Evolutionary conservation across 306 rosid genomes (phyloP), one percentile per base, ranked within the genome.

Genomic region (Dalbergia cultrata): DNA sequence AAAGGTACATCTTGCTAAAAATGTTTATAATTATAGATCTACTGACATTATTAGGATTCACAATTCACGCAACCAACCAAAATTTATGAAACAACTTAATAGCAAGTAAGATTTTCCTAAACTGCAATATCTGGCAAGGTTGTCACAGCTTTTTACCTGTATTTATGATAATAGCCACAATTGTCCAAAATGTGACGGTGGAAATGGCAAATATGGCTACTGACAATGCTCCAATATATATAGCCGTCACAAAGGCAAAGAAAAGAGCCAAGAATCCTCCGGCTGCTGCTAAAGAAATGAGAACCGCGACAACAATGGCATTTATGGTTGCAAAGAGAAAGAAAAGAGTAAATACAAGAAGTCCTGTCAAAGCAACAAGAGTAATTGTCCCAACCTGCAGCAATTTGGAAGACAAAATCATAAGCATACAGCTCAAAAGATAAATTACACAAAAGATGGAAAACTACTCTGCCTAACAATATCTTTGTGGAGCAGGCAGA

Each of bases 211-310:
- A 83, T 35, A 87, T 63, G 68, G 99, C 89, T 12, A 90, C 74
- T 39, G 88, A 82, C 74, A 93, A 64, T 74, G 97, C 97, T 76
- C 91, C 97, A 21, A 93, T 78, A 74, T 90, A 95, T 86, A 90
- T 84, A 21, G 87, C 93, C n/a, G 92, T 75, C 52, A 90, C 81
- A 63, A 73, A 86, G 43, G 92, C 88, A 62, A 93, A 93, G 90
- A 91, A 91, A 69, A 95, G 75, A 61, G 96, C 96, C 90, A 95
- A 83, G 85, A 91, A 95, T 47, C 99, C 97, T 85, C 95, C 99
- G 8, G 94, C 96, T 31, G 85, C 92, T 21, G 88, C 99, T 87
- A 95, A 79, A 50, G 94, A 89, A 47, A 93, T 76, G n/a, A 93
- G 86, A 74, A 93, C 85, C 9, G 95, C 85, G 75, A 95, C 60